Percentiles rank a stretch among this genome's conserved stretches.
Conservation (phyloP, 2,329 filamentous ascomycete species). For the Calonectria pteridis region DNA sequence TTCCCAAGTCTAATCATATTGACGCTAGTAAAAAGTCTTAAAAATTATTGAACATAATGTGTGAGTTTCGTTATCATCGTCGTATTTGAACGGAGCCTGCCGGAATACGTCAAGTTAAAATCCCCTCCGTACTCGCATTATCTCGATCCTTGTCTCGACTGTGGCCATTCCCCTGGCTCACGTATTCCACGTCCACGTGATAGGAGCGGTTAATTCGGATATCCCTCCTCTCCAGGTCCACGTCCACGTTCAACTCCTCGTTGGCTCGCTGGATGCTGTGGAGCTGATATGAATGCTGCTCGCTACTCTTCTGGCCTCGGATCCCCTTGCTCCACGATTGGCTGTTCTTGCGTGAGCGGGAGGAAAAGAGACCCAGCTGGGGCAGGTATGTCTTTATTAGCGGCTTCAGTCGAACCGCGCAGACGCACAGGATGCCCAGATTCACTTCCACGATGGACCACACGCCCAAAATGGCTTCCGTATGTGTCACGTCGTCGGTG, state of each 20-base stretch:
- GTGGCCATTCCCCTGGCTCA: background rate
- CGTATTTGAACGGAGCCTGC: conserved; percentile 3
- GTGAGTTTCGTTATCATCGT: conserved; percentile 1
- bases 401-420: conserved; percentile 46
- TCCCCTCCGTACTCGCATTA: background rate
- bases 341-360: background rate
- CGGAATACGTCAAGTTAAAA: conserved; percentile 12
- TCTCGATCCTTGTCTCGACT: background rate
- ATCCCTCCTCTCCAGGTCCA: background rate
- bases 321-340: background rate
- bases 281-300: conserved; percentile 6
- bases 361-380: conserved; percentile 1
- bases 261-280: conserved; percentile 5
- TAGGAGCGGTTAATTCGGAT: conserved; percentile 4
- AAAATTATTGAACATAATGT: background rate
- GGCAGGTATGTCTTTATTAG: conserved; percentile 25
- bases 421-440: conserved; percentile 54
- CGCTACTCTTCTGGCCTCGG: background rate
- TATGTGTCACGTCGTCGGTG: conserved; percentile 48
- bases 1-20: background rate
- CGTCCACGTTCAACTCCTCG: background rate
- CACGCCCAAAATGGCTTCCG: conserved; percentile 41
- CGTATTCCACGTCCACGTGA: background rate
- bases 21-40: background rate
- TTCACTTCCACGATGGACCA: conserved; percentile 56